Base-by-base conservation (phyloP, 805 yeast species). In the Myxozyma sirexii region DNA sequence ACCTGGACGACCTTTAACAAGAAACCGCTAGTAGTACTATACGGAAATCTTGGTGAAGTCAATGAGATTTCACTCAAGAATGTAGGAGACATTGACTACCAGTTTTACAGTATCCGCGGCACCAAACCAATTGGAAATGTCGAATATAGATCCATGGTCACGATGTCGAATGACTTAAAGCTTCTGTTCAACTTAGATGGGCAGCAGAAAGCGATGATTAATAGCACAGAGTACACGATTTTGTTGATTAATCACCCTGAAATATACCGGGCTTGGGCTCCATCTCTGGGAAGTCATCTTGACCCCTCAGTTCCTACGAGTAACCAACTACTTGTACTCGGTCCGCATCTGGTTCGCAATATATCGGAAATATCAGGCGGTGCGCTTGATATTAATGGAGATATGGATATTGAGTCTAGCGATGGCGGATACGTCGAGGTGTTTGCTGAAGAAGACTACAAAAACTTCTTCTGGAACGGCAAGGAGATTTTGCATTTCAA, bases 301-400 rank as follows among this genome's bases (percentile, higher is more conserved):
- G 57, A 56, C 48, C 63, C 54, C 7, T 24, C 53, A n/a, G 37
- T 52, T 7, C 49, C 57, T 3, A 21, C 50, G n/a, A 38, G 53
- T 12, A 24, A 37, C 17, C 60, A 60, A 31, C n/a, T 60, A 10
- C 57, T 60, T 17, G 42, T 60, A 13, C 24, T 60, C 13, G 63
- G 63, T 17, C 63, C 63, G 23, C 57, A 60, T 24, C 45, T 60
- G 13, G 60, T 60, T 12, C 63, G 63, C 19, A 60, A 60, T 42
- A 56, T 50, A 5, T 45, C 60, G 3, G 46, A 37, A 10, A 21
- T 26, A n/a, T 56, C 42, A 4, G 31, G 23, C 21, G 26, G n/a
- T 4, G 52, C 31, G 4, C 54, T 60, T 24, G 33, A 23, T 2
- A 43, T 60, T 1, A 37, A 41, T 24, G 63, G 63, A 12, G 63